Evolutionary conservation across 257 asterid species (phyloP), one percentile per base, ranked within the genome.

Genomic region (Nicotiana paniculata): DNA sequence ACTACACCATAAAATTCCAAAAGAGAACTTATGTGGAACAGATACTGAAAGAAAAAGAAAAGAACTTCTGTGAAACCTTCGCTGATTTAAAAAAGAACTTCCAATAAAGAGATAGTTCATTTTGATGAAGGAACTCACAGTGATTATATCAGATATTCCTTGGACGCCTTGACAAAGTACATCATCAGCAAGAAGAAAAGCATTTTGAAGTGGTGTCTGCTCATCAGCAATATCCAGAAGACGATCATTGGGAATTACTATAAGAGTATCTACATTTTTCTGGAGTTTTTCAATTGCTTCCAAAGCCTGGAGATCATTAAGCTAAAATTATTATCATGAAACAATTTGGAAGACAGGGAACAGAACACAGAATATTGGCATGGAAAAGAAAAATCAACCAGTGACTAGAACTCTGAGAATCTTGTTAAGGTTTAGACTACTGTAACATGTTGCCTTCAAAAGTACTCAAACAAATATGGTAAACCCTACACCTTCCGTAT

Each of bases 241-340:
- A 64, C 98, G 96, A 82, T 94, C 99, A 88, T 94, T 94, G 77
- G 98, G 98, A 85, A 94, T 91, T 87, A 96, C 98, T 80, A 94
- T 93, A 72, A 94, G 96, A 2, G 98, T 96, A 82, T 96, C 99
- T 64, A 96, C 98, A 81, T 93, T 92, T 88, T 91, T 94, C 92
- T 93, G 94, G 88, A 96, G 97, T 88, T 91, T 94, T 86, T 96
- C 98, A 77, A 94, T 94, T 59, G 98, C 99, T 88, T 96, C 99
- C 81, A 93, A 84, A 58, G 98, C 99, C 99, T 96, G 90, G 13
- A 12, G 58, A 2, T 72, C 61, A 13, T n/a, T 8, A 72, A 24
- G 61, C 30, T 24, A 58, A 46, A 24, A 46, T 46, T 46, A 72
- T n/a, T 46, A 46, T 3, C 61, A 24, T 18, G 8, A 6, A 72